phyloP scores from a whole-genome alignment of 768 basidiomycete genomes.

The Podaxis pistillaris region DNA sequence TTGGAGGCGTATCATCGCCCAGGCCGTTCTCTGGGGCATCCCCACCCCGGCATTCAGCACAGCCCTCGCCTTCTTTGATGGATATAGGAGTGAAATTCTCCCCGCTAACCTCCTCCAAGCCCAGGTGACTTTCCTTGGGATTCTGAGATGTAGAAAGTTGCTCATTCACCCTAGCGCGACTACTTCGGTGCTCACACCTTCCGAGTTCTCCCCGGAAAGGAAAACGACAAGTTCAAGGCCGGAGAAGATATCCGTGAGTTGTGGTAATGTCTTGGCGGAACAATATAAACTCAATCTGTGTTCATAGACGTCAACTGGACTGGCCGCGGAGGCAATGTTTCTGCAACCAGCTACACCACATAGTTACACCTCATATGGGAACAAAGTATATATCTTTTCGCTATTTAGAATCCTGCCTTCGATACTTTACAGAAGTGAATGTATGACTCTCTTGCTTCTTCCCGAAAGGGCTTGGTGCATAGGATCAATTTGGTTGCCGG shows the following conservation, averaged over 20 bases:
- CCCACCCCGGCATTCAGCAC: constrained; percentile 98
- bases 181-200: constrained; percentile 99
- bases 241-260: constrained; percentile 87
- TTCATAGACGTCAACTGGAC: constrained; percentile 94
- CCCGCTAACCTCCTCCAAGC: constrained; percentile 95
- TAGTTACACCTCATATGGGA: constrained; percentile 24
- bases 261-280: constrained; percentile 1
- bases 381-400: not conserved
- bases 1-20: constrained; percentile 96
- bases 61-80: constrained; percentile 97
- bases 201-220: constrained; percentile 89
- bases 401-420: constrained; percentile 3
- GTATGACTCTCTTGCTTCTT: constrained; percentile 11
- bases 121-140: constrained; percentile 50
- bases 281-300: not conserved
- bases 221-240: constrained; percentile 76
- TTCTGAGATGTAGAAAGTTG: not conserved
- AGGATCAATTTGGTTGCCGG: not conserved
- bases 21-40: constrained; percentile 96
- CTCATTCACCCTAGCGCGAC: constrained; percentile 63
- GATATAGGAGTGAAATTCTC: constrained; percentile 93
- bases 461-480: not conserved
- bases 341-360: constrained; percentile 80
- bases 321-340: constrained; percentile 93
- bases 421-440: constrained; percentile 7